Percentiles rank a stretch among this genome's conserved stretches.
Evolutionary conservation across 495 filamentous ascomycete species (phyloP).

Genomic region (Viridothelium virens): DNA sequence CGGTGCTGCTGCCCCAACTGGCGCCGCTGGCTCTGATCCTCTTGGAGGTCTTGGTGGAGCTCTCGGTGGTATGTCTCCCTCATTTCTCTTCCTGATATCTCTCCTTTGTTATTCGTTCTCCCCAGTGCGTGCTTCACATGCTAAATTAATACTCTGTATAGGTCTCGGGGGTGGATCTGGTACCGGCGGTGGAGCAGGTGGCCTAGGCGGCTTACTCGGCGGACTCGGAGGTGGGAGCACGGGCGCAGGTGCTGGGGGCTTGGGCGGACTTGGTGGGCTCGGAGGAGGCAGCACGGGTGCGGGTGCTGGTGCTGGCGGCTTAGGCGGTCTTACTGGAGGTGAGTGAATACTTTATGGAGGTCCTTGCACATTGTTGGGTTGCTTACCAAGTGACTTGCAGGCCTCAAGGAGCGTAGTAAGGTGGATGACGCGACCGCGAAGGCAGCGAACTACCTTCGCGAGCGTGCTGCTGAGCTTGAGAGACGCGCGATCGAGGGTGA

Average conservation of each 20-base stretch:
- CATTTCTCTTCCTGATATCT: too few relatives aligned
- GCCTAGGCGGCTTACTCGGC: not conserved
- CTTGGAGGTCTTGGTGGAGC: too few relatives aligned
- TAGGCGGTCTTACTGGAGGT: not conserved
- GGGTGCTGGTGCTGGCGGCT: not conserved
- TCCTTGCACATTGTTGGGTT: not conserved
- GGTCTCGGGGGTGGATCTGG: not conserved
- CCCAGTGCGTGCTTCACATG: not conserved
- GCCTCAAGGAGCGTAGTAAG: not conserved
- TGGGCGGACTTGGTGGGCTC: not conserved
- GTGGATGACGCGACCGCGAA: not conserved
- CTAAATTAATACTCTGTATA: not conserved
- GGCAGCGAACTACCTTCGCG: not conserved
- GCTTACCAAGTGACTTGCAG: not conserved
- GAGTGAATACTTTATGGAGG: not conserved
- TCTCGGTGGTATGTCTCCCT: not conserved
- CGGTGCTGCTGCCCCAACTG: not conserved
- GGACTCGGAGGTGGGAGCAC: not conserved
- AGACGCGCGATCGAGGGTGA: not conserved
- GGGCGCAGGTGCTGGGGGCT: not conserved
- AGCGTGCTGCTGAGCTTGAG: conserved; percentile 3
- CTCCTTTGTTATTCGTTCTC: not conserved
- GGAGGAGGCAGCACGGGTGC: not conserved
- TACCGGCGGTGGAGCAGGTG: too few relatives aligned
- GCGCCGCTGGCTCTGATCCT: too few relatives aligned